Percentiles rank a stretch among this genome's conserved stretches.
Conservation (phyloP, 2,329 filamentous ascomycete species). For the Anisogramma anomala region DNA sequence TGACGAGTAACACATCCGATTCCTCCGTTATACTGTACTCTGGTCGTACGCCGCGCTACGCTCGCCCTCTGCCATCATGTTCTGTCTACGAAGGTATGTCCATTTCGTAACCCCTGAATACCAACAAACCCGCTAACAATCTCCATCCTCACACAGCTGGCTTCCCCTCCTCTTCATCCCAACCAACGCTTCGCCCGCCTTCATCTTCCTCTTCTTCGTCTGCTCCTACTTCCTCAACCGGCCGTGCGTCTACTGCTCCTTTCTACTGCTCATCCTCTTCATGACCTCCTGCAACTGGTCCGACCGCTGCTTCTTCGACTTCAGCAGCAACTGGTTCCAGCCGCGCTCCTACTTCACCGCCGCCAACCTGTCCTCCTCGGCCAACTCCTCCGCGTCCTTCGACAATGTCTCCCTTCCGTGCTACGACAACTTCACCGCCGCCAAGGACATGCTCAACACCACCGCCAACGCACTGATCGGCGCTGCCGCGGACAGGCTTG, state of each 20-base stretch:
- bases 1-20: background rate
- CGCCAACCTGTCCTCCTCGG: slow-evolving; percentile 7
- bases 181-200: slow-evolving; percentile 72
- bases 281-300: slow-evolving; percentile 84
- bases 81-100: slow-evolving; percentile 53
- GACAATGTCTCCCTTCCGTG: slow-evolving; percentile 20
- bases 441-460: slow-evolving; percentile 12
- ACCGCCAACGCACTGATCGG: slow-evolving; percentile 49
- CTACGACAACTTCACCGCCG: slow-evolving; percentile 15
- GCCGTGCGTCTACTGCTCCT: slow-evolving; percentile 94
- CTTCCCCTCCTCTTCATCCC: slow-evolving; percentile 80
- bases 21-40: too few relatives aligned
- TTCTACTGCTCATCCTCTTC: slow-evolving; percentile 90
- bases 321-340: slow-evolving; percentile 85
- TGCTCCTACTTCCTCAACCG: slow-evolving; percentile 94
- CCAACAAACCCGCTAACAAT: slow-evolving; percentile 12
- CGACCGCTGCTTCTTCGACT: slow-evolving; percentile 86
- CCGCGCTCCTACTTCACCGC: slow-evolving; percentile 40
- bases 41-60: too few relatives aligned
- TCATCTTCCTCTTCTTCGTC: slow-evolving; percentile 79
- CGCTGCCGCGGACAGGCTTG: slow-evolving; percentile 52
- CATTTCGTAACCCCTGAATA: background rate
- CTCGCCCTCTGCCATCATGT: slow-evolving; percentile 35
- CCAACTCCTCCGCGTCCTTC: slow-evolving; percentile 5
- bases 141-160: slow-evolving; percentile 44